Conservation (phyloP, 2,329 filamentous ascomycete genomes). For the Fusarium incarnatum region DNA sequence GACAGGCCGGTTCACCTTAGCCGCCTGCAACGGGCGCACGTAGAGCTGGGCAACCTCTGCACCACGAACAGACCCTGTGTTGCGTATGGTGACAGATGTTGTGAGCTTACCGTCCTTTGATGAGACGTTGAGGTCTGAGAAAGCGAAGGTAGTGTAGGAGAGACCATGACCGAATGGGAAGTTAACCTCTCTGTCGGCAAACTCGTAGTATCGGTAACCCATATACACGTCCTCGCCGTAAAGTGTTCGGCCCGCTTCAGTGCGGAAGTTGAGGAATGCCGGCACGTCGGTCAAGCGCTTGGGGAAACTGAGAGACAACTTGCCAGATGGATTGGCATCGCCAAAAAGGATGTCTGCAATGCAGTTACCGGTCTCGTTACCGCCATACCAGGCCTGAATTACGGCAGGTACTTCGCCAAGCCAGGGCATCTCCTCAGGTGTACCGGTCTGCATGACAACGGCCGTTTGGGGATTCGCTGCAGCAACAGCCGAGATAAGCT, state of each 20-base stretch:
- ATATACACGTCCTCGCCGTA: slow-evolving; percentile 87
- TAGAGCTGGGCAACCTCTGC: slow-evolving; percentile 70
- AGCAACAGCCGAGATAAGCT: slow-evolving; percentile 74
- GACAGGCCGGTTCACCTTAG: slow-evolving; percentile 65
- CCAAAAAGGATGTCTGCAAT: slow-evolving; percentile 84
- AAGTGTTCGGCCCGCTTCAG: slow-evolving; percentile 76
- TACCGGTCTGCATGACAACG: slow-evolving; percentile 82
- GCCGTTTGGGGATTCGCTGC: slow-evolving; percentile 75
- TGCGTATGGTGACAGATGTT: slow-evolving; percentile 66
- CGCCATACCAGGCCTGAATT: slow-evolving; percentile 85
- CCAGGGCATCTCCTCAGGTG: slow-evolving; percentile 80
- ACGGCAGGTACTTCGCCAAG: slow-evolving; percentile 66
- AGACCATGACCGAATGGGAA: slow-evolving; percentile 86
- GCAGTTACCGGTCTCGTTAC: slow-evolving; percentile 86
- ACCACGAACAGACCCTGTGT: slow-evolving; percentile 67
- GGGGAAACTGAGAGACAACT: slow-evolving; percentile 80
- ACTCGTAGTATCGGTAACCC: slow-evolving; percentile 85
- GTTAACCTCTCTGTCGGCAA: slow-evolving; percentile 70
- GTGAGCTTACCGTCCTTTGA: slow-evolving; percentile 60
- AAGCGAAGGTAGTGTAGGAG: slow-evolving; percentile 77
- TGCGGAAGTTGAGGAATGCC: slow-evolving; percentile 78
- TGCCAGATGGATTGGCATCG: slow-evolving; percentile 78
- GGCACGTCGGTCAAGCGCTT: slow-evolving; percentile 76
- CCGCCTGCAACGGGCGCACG: slow-evolving; percentile 62
- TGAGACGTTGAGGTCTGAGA: slow-evolving; percentile 62